A percentile compares a stretch with the other conserved stretches of the same genome.
phyloP scores from a whole-genome alignment of 106 monocot genomes.

The Dactylorhiza incarnata region DNA sequence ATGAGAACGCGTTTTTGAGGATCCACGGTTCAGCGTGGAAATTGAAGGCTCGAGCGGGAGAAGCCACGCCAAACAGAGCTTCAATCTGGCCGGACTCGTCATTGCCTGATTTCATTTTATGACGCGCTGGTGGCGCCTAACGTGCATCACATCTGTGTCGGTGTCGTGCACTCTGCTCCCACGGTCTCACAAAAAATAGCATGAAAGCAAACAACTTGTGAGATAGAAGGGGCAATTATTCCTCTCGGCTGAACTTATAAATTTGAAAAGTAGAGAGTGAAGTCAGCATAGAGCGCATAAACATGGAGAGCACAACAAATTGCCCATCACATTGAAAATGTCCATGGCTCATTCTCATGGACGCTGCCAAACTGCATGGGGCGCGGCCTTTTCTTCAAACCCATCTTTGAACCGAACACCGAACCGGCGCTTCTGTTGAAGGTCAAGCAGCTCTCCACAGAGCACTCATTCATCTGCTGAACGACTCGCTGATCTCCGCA shows the following conservation, averaged over 20 bases:
- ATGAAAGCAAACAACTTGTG: not conserved
- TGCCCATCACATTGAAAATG: not conserved
- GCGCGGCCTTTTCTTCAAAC: conserved; percentile 11
- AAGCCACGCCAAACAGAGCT: no score
- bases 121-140: no score
- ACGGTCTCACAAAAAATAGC: not conserved
- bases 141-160: no score
- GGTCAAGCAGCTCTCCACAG: conserved; percentile 37
- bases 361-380: conserved; percentile 3
- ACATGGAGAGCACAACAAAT: no score
- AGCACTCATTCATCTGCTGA: conserved; percentile 24
- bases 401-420: not conserved
- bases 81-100: no score
- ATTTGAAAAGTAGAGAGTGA: no score
- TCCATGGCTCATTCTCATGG: not conserved
- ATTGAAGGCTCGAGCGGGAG: no score
- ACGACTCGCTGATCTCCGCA: not conserved
- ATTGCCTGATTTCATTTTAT: no score
- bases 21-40: no score
- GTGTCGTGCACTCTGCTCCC: no score
- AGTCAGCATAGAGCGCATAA: no score
- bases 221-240: not conserved
- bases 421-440: conserved; percentile 9
- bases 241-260: not conserved
- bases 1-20: no score